A percentile compares a stretch with the other conserved stretches of the same genome.
These are phyloP conservation scores for Abrus precatorius DNA, from an alignment of 306 rosid species.

Conservation along the genomic window DNA sequence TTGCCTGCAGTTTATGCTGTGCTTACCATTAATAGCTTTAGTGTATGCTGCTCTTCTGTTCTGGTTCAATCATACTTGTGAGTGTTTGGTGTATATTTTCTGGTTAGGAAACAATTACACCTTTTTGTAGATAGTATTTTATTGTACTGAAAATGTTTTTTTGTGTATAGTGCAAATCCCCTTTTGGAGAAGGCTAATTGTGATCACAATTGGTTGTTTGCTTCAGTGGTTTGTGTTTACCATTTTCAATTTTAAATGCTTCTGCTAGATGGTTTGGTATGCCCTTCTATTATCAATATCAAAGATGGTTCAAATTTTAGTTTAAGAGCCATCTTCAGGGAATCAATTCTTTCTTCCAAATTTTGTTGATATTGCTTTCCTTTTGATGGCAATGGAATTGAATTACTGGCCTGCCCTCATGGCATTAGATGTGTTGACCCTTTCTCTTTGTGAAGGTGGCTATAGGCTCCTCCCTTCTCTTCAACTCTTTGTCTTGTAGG, in stretches of 20 bases:
- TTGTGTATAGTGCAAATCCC: not conserved
- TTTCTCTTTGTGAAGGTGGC: not conserved
- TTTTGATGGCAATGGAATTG: not conserved
- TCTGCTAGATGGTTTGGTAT: not conserved
- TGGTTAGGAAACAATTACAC: conserved; percentile 18
- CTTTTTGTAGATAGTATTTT: conserved; percentile 8
- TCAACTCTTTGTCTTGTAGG: not conserved
- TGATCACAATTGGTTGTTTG: not conserved
- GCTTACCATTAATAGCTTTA: not conserved
- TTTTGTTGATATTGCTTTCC: not conserved
- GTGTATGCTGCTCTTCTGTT: conserved; percentile 22
- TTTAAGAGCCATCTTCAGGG: not conserved
- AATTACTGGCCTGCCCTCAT: not conserved
- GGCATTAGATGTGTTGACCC: not conserved
- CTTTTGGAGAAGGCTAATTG: not conserved
- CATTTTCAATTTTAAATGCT: not conserved
- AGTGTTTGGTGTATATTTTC: conserved; percentile 21
- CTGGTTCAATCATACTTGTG: conserved; percentile 27
- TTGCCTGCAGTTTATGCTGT: conserved; percentile 1
- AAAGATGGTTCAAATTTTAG: not conserved
- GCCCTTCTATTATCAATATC: not conserved
- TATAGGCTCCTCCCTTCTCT: not conserved
- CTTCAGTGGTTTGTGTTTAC: conserved; percentile 13
- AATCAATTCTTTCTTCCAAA: not conserved
- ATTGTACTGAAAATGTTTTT: not conserved